Conservation (phyloP, 805 yeast genomes). For the Metschnikowia gruessii region DNA sequence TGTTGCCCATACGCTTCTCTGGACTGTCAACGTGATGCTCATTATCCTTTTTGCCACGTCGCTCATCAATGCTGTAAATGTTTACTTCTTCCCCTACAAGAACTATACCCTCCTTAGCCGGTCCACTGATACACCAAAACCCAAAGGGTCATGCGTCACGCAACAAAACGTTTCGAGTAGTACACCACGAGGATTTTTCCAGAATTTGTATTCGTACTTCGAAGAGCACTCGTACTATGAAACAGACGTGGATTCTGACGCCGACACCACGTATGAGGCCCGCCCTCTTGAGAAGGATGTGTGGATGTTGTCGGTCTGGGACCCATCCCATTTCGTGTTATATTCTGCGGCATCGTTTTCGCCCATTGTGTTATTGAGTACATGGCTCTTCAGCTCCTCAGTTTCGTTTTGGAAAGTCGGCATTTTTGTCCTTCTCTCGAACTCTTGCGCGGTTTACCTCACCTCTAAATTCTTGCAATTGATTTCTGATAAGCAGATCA, state of each 20-base stretch:
- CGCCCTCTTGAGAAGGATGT: conserved; percentile 30
- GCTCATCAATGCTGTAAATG: conserved; percentile 17
- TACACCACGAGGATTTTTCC: conserved; percentile 14
- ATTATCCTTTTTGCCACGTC: conserved; percentile 17
- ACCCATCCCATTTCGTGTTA: conserved; percentile 57
- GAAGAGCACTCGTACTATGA: conserved; percentile 19
- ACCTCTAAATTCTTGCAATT: conserved; percentile 45
- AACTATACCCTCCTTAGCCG: conserved; percentile 35
- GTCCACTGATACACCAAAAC: conserved; percentile 17
- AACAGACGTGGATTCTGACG: conserved; percentile 21
- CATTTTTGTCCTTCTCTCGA: conserved; percentile 31
- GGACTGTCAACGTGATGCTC: conserved; percentile 19
- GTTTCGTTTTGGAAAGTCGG: conserved; percentile 33
- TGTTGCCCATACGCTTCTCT: conserved; percentile 15
- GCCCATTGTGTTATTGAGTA: conserved; percentile 49
- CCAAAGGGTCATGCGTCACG: conserved; percentile 28
- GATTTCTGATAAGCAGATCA: conserved; percentile 55
- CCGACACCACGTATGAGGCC: conserved; percentile 23
- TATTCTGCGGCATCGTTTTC: conserved; percentile 53
- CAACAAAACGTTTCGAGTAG: conserved; percentile 15
- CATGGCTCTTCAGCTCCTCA: conserved; percentile 27
- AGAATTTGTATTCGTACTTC: conserved; percentile 13
- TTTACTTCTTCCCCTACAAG: conserved; percentile 21
- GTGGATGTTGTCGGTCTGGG: conserved; percentile 65
- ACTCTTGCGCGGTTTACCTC: conserved; percentile 37